Conservation (phyloP, 106 monocot species). For the Triglochin maritima region DNA sequence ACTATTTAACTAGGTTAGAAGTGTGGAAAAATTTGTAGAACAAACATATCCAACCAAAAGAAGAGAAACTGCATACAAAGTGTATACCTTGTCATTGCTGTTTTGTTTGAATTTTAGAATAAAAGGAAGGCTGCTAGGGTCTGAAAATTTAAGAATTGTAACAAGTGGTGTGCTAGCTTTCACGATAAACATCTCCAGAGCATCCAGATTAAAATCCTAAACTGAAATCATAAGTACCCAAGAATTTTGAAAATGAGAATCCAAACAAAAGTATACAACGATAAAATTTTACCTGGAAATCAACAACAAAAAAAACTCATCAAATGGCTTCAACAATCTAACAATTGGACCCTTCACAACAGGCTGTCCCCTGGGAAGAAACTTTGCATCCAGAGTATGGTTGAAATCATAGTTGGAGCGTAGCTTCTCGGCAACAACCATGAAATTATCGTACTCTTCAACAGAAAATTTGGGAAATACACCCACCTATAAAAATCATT, state of each 20-base stretch:
- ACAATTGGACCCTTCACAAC: slow-evolving; percentile 34
- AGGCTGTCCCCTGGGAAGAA: slow-evolving; percentile 67
- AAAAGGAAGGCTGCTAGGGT: slow-evolving; percentile 60
- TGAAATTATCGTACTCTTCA: slow-evolving; percentile 62
- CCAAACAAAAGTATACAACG: background rate
- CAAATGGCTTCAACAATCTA: slow-evolving; percentile 89
- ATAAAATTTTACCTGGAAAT: slow-evolving; percentile 38
- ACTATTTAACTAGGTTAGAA: too few species aligned
- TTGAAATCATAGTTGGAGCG: slow-evolving; percentile 71
- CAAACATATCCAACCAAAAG: too few species aligned
- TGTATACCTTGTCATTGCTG: slow-evolving; percentile 43
- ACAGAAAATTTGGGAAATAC: slow-evolving; percentile 65
- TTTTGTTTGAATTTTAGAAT: slow-evolving; percentile 68
- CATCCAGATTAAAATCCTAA: slow-evolving; percentile 67
- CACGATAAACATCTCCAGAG: slow-evolving; percentile 70
- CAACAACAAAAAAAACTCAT: slow-evolving; percentile 70
- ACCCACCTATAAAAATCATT: slow-evolving; percentile 43
- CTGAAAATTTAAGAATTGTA: slow-evolving; percentile 40
- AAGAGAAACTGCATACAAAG: background rate
- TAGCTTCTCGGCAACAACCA: slow-evolving; percentile 54
- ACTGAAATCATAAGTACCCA: background rate
- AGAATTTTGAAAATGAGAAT: background rate
- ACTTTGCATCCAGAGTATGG: slow-evolving; percentile 67
- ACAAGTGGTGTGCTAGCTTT: slow-evolving; percentile 46
- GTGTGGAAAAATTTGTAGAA: too few species aligned